Conservation (phyloP, 2,329 filamentous ascomycete genomes). For the Diaporthe helianthi region DNA sequence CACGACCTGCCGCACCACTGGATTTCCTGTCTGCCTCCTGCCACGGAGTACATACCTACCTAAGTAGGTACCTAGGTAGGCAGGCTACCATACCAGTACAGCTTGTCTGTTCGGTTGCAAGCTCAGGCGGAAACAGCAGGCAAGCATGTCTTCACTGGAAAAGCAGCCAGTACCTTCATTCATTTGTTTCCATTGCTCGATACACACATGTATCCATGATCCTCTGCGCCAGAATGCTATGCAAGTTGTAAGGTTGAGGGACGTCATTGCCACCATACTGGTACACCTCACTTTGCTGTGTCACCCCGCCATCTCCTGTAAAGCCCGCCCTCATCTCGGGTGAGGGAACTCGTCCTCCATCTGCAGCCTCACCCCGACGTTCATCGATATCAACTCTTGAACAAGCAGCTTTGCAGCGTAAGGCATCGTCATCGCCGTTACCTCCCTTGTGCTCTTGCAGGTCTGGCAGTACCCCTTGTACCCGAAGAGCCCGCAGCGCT, state of each 20-base stretch:
- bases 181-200: background rate
- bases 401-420: slow-evolving; percentile 96
- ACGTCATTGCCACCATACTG: background rate
- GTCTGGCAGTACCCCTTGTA: slow-evolving; percentile 95
- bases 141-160: background rate
- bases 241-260: slow-evolving; percentile 4
- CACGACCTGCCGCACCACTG: background rate
- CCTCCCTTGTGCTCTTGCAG: slow-evolving; percentile 82
- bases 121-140: background rate
- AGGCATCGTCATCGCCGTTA: slow-evolving; percentile 94
- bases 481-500: slow-evolving; percentile 92
- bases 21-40: background rate
- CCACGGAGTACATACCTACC: background rate
- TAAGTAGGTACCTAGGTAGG: too few species aligned
- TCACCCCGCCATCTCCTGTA: background rate
- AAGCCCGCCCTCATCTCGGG: slow-evolving; percentile 45
- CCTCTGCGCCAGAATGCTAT: slow-evolving; percentile 28
- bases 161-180: background rate
- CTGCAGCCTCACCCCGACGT: slow-evolving; percentile 91
- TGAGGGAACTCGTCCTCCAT: slow-evolving; percentile 93
- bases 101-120: background rate
- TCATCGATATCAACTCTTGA: slow-evolving; percentile 98
- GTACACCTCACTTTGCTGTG: background rate
- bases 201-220: background rate
- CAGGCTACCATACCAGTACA: background rate